These are phyloP conservation scores for Xylaria sp. DNA, from an alignment of 2,329 filamentous ascomycete species.

Conservation along the genomic window DNA sequence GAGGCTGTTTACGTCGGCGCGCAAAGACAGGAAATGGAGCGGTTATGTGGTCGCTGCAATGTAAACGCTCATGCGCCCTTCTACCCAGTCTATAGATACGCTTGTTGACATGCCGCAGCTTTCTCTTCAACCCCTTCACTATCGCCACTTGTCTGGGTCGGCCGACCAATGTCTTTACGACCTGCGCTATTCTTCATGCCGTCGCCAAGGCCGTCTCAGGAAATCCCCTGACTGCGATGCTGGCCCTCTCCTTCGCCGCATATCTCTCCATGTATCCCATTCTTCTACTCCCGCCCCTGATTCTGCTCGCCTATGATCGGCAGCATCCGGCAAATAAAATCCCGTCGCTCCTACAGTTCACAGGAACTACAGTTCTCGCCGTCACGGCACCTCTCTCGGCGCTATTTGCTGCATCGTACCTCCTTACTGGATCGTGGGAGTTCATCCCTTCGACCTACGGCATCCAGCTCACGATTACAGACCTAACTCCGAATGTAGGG, in stretches of 20 bases:
- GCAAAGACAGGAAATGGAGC: constrained; percentile 78
- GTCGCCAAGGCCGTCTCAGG: constrained; percentile 82
- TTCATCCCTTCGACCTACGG: constrained; percentile 92
- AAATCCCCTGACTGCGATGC: constrained; percentile 77
- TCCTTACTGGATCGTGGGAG: constrained; percentile 84
- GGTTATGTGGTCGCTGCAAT: constrained; percentile 80
- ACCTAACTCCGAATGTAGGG: constrained; percentile 93
- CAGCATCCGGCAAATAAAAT: constrained; percentile 52
- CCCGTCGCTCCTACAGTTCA: constrained; percentile 60
- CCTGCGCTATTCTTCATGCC: constrained; percentile 85
- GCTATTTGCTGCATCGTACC: constrained; percentile 76
- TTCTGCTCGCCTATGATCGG: constrained; percentile 82
- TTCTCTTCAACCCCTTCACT: constrained; percentile 94
- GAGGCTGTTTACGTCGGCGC: constrained; percentile 79
- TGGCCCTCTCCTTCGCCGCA: constrained; percentile 85
- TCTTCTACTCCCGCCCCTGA: constrained; percentile 83
- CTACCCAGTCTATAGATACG: constrained; percentile 3
- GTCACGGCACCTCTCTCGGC: constrained; percentile 65
- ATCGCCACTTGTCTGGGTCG: constrained; percentile 90
- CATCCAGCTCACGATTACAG: constrained; percentile 88
- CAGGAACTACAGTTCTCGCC: constrained; percentile 61
- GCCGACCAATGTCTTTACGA: constrained; percentile 88
- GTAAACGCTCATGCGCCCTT: constrained; percentile 58
- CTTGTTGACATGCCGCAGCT: constrained; percentile 61
- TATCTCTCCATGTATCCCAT: constrained; percentile 94